Conservation (phyloP, 1,284 basidiomycete species). For the Microbotryum lychnidis-dioicae region DNA sequence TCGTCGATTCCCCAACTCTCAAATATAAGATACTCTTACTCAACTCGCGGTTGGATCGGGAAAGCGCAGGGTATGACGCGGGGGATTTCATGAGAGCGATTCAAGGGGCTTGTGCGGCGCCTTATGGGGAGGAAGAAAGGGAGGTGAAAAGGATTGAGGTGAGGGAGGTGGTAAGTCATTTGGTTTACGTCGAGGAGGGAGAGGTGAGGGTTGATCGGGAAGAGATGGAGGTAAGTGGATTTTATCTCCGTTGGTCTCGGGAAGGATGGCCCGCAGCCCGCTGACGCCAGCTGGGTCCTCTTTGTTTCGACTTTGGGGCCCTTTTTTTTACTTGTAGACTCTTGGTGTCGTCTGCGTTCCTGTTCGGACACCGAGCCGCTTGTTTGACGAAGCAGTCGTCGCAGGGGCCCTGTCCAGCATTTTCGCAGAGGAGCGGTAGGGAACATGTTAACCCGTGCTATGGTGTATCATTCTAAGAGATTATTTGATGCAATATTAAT, state of each 20-base stretch:
- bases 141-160: slow-evolving; percentile 10
- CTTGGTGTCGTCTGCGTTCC: slow-evolving; percentile 11
- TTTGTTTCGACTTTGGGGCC: not conserved
- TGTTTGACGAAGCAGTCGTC: slow-evolving; percentile 18
- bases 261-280: no score
- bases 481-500: no score
- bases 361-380: not conserved
- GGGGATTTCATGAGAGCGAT: slow-evolving; percentile 50
- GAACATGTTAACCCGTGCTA: no score
- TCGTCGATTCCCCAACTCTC: slow-evolving; percentile 61
- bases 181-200: slow-evolving; percentile 64
- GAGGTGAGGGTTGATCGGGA: slow-evolving; percentile 55
- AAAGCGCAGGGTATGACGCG: slow-evolving; percentile 77
- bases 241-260: no score
- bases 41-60: slow-evolving; percentile 81
- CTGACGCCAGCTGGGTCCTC: no score
- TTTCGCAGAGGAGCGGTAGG: not conserved
- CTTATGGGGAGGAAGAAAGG: not conserved
- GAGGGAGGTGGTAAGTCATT: slow-evolving; percentile 57
- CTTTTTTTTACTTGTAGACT: not conserved
- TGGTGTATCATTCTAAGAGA: no score
- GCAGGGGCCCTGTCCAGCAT: slow-evolving; percentile 12
- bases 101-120: slow-evolving; percentile 5
- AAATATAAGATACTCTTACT: slow-evolving; percentile 76
- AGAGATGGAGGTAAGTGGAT: slow-evolving; percentile 53